Base-by-base conservation (phyloP, 2,329 filamentous ascomycete genomes). In the Pyrenophora graminea region DNA sequence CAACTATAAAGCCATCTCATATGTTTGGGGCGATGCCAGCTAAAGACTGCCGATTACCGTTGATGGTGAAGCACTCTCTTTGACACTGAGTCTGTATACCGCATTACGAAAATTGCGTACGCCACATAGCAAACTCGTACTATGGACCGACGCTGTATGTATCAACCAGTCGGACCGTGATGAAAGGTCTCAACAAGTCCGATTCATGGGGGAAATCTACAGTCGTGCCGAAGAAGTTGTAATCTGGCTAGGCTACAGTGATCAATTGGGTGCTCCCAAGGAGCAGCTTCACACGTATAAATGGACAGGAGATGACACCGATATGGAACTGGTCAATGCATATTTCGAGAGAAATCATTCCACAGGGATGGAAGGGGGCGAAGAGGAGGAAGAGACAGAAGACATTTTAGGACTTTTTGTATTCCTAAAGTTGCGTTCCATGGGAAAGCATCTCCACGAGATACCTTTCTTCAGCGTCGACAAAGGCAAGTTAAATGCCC, bases 141-240 rank as follows among this genome's bases (percentile, higher is more conserved):
- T 55, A 2, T 61, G 43, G 45, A 39, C 41, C 0, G 58, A 61
- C 30, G 56, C 54, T 30, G 31, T 51, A 2, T 61, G 56, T 23
- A 56, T 63, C 31, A 55, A 63, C 23, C 58, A 62, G 19, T 39
- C 38, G 0, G 40, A 60, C 32, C n/a, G 21, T 4, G 18, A 37
- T 3, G 56, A 61, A 39, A 15, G 39, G 4, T 39, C 23, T 2
- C 3, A 47, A 2, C 57, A 58, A 41, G 51, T 61, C 0, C 21
- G 43, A 6, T 27, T 52, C 2, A 61, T 58, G 58, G 31, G 45
- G 5, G 42, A 58, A 7, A 48, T 61, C 15, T 61, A 55, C 6
- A 34, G 21, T 6, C 37, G n/a, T 2, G 49, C 56, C 6, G 6
- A 44, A 27, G 37, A 45, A 18, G 30, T 34, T 2, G 17, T 23